phyloP scores from a whole-genome alignment of 768 basidiomycete genomes.

The Hygrocybe coccinea region DNA sequence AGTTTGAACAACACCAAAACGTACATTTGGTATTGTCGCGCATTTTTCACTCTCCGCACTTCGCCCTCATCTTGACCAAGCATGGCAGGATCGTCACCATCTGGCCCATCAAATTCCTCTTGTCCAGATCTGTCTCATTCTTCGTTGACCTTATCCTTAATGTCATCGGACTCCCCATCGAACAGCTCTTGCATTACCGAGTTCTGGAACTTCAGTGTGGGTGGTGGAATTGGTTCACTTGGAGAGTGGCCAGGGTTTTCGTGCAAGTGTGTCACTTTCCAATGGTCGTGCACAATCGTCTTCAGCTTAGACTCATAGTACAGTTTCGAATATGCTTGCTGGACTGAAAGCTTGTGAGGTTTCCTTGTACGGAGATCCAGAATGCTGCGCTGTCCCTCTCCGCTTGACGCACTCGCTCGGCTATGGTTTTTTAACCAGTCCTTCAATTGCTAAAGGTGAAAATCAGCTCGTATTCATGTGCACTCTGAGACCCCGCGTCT shows the following conservation, averaged over 20 bases:
- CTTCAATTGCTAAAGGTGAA: not conserved
- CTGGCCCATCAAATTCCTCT: not conserved
- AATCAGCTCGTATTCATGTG: too few relatives aligned
- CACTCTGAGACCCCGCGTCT: not conserved
- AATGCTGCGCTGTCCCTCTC: too few relatives aligned
- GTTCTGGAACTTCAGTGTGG: not conserved
- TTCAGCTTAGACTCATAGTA: not conserved
- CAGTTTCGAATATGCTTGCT: not conserved
- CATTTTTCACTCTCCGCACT: too few relatives aligned
- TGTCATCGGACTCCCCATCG: not conserved
- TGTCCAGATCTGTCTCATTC: not conserved
- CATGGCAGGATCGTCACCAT: too few relatives aligned
- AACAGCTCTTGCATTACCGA: not conserved
- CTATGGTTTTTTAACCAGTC: not conserved
- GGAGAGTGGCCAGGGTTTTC: not conserved
- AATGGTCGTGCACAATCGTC: not conserved
- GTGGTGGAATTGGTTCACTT: not conserved
- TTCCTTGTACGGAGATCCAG: not conserved
- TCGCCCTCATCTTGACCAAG: not conserved
- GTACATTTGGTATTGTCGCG: too few relatives aligned
- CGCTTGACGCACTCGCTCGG: not conserved
- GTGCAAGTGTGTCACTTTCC: not conserved
- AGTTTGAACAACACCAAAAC: too few relatives aligned
- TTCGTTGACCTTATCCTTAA: not conserved
- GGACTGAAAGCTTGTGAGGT: too few relatives aligned